phyloP scores from a whole-genome alignment of 2,329 filamentous ascomycete species.

The Ophiognomonia clavigignenti-juglandacearum region DNA sequence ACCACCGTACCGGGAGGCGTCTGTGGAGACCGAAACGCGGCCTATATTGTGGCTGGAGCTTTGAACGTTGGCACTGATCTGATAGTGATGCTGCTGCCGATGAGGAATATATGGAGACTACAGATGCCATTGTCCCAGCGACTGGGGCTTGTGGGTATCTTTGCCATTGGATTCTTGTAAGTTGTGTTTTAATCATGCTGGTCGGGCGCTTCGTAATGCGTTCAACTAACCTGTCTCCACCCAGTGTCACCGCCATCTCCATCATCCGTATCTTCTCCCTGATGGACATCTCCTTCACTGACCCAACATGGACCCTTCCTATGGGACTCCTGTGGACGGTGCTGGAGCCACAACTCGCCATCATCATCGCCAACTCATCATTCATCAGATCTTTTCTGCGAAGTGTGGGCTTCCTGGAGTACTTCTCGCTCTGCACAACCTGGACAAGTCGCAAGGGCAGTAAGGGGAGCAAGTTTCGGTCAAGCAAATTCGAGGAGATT shows the following conservation, averaged over 20 bases:
- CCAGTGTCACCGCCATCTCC: not conserved
- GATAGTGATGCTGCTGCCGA: constrained; percentile 1
- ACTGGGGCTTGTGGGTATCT: not conserved
- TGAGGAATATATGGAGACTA: constrained; percentile 1
- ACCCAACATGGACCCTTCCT: constrained; percentile 3
- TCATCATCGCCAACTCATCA: not conserved
- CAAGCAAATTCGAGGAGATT: not conserved
- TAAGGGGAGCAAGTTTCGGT: not conserved
- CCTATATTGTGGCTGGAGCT: constrained; percentile 2
- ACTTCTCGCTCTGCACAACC: not conserved
- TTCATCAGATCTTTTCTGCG: not conserved
- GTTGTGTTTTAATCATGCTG: not conserved
- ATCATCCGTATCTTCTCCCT: constrained; percentile 6
- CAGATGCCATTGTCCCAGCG: not conserved
- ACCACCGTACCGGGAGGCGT: not conserved
- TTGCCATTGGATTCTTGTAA: not conserved
- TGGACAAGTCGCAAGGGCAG: not conserved
- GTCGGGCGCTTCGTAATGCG: not conserved
- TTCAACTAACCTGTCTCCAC: not conserved
- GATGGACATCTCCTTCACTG: constrained; percentile 3
- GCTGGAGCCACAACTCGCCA: constrained; percentile 7
- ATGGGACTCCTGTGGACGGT: constrained; percentile 10
- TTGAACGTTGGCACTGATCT: constrained; percentile 4
- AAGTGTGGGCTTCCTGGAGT: not conserved
- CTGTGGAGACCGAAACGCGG: constrained; percentile 7